Conservation (phyloP, 768 basidiomycete species). For the Tulasnella sp. region DNA sequence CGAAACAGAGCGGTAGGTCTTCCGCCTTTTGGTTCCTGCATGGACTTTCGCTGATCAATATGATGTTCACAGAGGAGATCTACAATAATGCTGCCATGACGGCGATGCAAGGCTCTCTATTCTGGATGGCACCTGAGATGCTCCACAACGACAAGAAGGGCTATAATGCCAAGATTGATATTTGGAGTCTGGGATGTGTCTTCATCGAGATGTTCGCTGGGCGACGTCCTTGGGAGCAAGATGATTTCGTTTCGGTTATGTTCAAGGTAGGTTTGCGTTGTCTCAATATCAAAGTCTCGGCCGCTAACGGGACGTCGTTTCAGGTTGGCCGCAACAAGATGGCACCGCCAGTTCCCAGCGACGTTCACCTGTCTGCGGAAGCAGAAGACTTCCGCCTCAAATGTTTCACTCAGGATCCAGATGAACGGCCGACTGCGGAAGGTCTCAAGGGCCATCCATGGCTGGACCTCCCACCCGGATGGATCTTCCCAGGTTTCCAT, state of each 20-base stretch:
- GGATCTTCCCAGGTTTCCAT: conserved; percentile 68
- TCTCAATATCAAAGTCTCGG: not conserved
- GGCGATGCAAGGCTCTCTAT: conserved; percentile 95
- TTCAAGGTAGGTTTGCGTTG: conserved; percentile 63
- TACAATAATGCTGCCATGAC: conserved; percentile 74
- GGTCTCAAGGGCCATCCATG: conserved; percentile 79
- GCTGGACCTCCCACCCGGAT: conserved; percentile 64
- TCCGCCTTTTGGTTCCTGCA: not conserved
- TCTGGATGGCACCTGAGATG: conserved; percentile 99
- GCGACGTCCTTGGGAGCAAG: conserved; percentile 87
- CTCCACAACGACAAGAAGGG: conserved; percentile 76
- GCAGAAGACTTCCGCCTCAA: conserved; percentile 82
- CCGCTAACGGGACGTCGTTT: conserved; percentile 8
- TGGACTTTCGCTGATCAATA: not conserved
- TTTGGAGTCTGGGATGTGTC: conserved; percentile 99
- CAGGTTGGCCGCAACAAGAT: conserved; percentile 81
- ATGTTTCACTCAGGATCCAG: conserved; percentile 91
- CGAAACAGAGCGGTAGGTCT: conserved; percentile 66
- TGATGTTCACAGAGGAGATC: conserved; percentile 56
- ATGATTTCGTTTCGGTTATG: conserved; percentile 89
- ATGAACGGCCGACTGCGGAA: conserved; percentile 71
- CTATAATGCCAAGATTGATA: conserved; percentile 95
- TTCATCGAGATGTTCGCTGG: conserved; percentile 99
- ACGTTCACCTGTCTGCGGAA: conserved; percentile 65
- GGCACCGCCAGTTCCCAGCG: conserved; percentile 84